These are phyloP conservation scores for Gossypium schwendimanii DNA, from an alignment of 441 rosid genomes.

Conservation along the genomic window DNA sequence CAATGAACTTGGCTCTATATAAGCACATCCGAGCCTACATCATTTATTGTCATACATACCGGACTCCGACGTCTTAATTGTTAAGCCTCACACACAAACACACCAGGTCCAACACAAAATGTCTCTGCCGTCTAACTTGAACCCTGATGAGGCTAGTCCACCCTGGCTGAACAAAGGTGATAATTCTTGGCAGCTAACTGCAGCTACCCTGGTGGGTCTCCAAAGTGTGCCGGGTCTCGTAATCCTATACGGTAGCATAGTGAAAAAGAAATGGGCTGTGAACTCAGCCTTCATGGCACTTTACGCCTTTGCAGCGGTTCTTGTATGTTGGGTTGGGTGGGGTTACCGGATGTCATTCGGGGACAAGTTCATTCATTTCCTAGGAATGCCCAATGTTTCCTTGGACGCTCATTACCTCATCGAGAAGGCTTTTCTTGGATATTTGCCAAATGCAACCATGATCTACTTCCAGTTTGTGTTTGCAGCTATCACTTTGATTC, in stretches of 20 bases:
- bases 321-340: slow-evolving; percentile 65
- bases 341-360: slow-evolving; percentile 52
- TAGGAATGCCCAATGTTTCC: slow-evolving; percentile 32
- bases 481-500: slow-evolving; percentile 52
- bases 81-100: not conserved
- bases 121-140: slow-evolving; percentile 31
- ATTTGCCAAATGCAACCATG: slow-evolving; percentile 44
- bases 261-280: slow-evolving; percentile 68
- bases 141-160: slow-evolving; percentile 29
- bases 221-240: slow-evolving; percentile 63
- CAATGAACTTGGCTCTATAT: not conserved
- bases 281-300: slow-evolving; percentile 73
- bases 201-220: slow-evolving; percentile 52
- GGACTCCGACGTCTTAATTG: not conserved
- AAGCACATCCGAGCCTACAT: not conserved
- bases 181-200: slow-evolving; percentile 63
- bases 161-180: slow-evolving; percentile 44
- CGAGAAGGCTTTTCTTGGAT: not conserved
- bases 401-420: slow-evolving; percentile 30
- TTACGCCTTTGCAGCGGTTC: slow-evolving; percentile 55
- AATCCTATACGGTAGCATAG: slow-evolving; percentile 55
- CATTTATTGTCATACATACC: not conserved
- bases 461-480: slow-evolving; percentile 50
- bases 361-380: slow-evolving; percentile 19
- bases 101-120: not conserved